Conservation (phyloP, 768 basidiomycete genomes). For the Lactarius hengduanensis region DNA sequence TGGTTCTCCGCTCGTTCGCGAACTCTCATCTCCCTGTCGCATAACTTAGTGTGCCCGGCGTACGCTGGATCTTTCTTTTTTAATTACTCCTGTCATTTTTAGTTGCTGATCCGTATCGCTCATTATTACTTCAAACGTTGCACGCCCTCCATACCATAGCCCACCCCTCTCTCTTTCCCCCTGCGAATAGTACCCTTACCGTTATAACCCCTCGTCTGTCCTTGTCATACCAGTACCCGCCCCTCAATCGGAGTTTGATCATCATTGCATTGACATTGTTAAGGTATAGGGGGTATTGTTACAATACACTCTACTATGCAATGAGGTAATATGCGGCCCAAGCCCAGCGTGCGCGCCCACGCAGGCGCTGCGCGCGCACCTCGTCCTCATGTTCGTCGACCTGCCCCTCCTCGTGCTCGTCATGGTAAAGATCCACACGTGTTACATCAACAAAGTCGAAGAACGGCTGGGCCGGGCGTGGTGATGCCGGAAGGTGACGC, state of each 20-base stretch:
- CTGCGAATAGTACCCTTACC: slow-evolving; percentile 4
- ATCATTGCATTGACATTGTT: not conserved
- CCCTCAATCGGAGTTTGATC: slow-evolving; percentile 12
- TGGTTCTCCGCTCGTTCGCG: not conserved
- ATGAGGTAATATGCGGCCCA: slow-evolving; percentile 64
- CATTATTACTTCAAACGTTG: slow-evolving; percentile 14
- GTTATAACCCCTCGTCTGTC: slow-evolving; percentile 15
- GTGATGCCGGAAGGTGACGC: slow-evolving; percentile 5
- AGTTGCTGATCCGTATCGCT: slow-evolving; percentile 13
- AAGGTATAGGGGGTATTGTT: not conserved
- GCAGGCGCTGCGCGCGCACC: slow-evolving; percentile 29
- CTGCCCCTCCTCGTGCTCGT: slow-evolving; percentile 50
- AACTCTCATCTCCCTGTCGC: not conserved
- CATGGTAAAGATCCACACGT: slow-evolving; percentile 57
- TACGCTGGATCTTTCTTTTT: slow-evolving; percentile 2
- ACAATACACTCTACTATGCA: slow-evolving; percentile 36
- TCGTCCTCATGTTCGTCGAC: slow-evolving; percentile 47
- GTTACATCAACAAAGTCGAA: slow-evolving; percentile 60
- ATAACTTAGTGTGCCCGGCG: not conserved
- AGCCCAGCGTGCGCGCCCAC: slow-evolving; percentile 37
- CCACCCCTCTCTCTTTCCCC: not conserved
- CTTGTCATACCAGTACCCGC: not conserved
- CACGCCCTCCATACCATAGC: slow-evolving; percentile 3
- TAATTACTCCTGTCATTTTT: slow-evolving; percentile 5
- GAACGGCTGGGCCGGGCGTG: slow-evolving; percentile 34